Percentiles rank a stretch among this genome's conserved stretches.
These are phyloP conservation scores for Pneumocystis carinii DNA, from an alignment of 1,139 yeast genomes.

Conservation along the genomic window DNA sequence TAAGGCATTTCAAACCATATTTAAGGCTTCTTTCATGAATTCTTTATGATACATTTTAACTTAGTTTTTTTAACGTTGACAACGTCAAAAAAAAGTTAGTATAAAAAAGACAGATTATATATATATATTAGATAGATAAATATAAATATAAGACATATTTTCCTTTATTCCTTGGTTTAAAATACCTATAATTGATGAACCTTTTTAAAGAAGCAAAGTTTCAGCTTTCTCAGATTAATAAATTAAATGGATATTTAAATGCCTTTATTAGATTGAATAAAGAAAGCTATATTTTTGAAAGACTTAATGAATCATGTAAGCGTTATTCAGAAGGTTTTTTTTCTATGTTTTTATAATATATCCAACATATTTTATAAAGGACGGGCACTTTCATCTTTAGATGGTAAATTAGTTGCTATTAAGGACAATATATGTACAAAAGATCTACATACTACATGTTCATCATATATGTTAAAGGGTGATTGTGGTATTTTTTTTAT, in stretches of 20 bases:
- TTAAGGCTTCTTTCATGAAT: conserved; percentile 38
- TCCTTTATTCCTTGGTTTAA: conserved; percentile 11
- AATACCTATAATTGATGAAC: conserved; percentile 26
- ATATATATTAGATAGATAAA: too few relatives aligned
- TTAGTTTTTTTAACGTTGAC: neutral
- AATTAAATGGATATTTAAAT: conserved; percentile 21
- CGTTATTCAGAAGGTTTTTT: neutral
- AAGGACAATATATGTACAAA: conserved; percentile 71
- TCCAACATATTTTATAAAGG: neutral
- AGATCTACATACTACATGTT: conserved; percentile 57
- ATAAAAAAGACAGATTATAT: neutral
- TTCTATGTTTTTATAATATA: conserved; percentile 2
- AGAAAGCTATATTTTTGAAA: conserved; percentile 11
- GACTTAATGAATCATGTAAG: conserved; percentile 8
- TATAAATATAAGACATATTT: conserved; percentile 6
- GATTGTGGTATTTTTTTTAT: neutral
- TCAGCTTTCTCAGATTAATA: conserved; percentile 19
- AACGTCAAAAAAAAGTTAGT: conserved; percentile 6
- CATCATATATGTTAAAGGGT: conserved; percentile 41
- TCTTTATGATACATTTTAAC: conserved; percentile 17
- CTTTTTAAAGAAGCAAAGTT: conserved; percentile 16
- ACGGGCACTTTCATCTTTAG: conserved; percentile 10
- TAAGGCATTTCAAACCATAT: conserved; percentile 18
- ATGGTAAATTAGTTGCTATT: conserved; percentile 31
- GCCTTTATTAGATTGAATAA: conserved; percentile 22